Base-by-base conservation (phyloP, 1,284 basidiomycete species). In the Quambalaria eucalypti region DNA sequence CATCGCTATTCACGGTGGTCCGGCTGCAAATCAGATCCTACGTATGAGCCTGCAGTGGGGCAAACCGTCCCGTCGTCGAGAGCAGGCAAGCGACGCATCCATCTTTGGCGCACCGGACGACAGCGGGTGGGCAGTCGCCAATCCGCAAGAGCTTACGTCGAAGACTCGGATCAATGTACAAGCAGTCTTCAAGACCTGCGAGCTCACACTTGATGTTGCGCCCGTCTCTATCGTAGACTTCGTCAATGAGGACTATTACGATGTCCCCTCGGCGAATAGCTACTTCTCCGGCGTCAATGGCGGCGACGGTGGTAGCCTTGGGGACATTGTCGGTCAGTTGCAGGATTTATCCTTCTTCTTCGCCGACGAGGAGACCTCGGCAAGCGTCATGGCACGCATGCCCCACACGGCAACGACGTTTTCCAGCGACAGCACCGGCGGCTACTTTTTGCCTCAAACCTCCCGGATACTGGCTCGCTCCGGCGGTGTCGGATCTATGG, bases 21-120 rank as follows among this genome's bases (percentile, higher is more conserved):
- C 84, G 36, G 81, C 85, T 3, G 87, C 87, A 0, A 86, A 86
- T 56, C 87, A 89, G 65, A 86, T 91, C n/a, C 78, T 91, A 38
- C 83, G 85, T 7, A 89, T 87, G 87, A 90, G 86, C 54, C 56
- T 68, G 44, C 68, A 66, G 49, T 69, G 63, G 64, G 60, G 65
- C 48, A 62, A 62, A 29, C 59, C 56, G 12, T 55, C 58, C 6
- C 59, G 55, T 40, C 52, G 50, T 19, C 50, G 61, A 10, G 65
- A 68, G 50, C 66, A 65, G 48, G 60, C 62, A 3, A 61, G 57
- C 28, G 63, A 64, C n/a, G 58, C 59, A 16, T 54, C 60, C 19
- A 63, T 70, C 42, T 69, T 71, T 48, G 70, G 70, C 23, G 52
- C 64, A 28, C 69, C 72, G 12, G 54, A 56, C 8, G 66, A 68